Percentiles rank a stretch among this genome's conserved stretches.
phyloP scores from a whole-genome alignment of 2,329 filamentous ascomycete species.

The Cordyceps cateniannulata region DNA sequence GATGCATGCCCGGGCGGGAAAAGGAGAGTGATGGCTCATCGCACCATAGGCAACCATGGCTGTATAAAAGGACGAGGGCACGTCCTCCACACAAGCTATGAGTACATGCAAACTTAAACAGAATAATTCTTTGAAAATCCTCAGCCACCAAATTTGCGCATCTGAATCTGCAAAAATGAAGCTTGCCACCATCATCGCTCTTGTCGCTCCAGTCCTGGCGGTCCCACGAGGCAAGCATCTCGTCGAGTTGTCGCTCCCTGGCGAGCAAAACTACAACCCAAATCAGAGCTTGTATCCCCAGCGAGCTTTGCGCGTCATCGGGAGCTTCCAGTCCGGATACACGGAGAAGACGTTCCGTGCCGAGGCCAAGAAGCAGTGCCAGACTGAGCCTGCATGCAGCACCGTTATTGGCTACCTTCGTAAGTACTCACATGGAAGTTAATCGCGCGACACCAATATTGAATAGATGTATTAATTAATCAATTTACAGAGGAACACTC shows the following conservation, averaged over 20 bases:
- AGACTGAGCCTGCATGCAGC: conserved; percentile 4
- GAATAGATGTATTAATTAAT: background rate
- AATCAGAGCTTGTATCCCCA: conserved; percentile 5
- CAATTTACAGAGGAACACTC: background rate
- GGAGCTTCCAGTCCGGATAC: background rate
- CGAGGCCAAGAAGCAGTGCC: conserved; percentile 6
- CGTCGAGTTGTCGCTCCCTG: conserved; percentile 5
- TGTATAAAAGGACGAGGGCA: background rate
- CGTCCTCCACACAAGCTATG: too few species aligned
- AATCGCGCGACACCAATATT: background rate
- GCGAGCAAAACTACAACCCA: conserved; percentile 1
- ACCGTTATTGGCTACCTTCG: conserved; percentile 8
- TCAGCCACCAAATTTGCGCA: too few species aligned
- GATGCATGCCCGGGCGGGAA: background rate
- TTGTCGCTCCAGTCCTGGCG: background rate
- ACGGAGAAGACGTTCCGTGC: conserved; percentile 5
- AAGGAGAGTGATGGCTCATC: background rate
- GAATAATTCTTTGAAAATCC: too few species aligned
- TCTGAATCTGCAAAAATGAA: background rate
- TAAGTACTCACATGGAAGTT: background rate
- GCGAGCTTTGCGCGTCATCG: background rate
- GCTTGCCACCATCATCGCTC: background rate
- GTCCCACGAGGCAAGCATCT: background rate
- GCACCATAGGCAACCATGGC: background rate
- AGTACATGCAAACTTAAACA: background rate